A percentile compares a stretch with the other conserved stretches of the same genome.
phyloP scores from a whole-genome alignment of 2,329 filamentous ascomycete species.

The Colletotrichum noveboracense region DNA sequence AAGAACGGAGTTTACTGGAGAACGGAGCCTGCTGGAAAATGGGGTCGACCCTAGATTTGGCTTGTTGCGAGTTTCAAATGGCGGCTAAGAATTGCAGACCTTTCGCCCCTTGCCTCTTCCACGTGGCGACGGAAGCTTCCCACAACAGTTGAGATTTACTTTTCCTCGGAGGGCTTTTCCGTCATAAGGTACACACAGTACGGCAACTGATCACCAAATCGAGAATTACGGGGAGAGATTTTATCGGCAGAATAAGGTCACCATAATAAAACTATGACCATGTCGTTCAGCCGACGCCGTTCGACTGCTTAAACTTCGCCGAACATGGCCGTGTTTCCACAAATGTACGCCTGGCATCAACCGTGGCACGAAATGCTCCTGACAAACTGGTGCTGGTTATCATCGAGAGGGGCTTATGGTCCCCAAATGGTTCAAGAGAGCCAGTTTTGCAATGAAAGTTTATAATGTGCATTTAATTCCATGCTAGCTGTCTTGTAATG shows the following conservation, averaged over 20 bases:
- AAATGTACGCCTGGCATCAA: neutral
- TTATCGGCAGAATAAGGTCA: accelerated
- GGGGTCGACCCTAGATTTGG: neutral
- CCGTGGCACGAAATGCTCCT: neutral
- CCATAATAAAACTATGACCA: neutral
- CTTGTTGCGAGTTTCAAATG: neutral
- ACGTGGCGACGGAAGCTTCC: neutral
- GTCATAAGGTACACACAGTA: neutral
- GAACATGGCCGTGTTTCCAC: neutral
- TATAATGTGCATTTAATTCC: neutral
- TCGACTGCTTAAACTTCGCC: too few species aligned
- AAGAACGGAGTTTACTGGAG: neutral
- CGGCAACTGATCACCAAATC: neutral
- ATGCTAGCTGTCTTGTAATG: neutral
- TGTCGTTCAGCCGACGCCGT: too few species aligned
- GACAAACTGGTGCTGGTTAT: accelerated
- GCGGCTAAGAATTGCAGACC: neutral
- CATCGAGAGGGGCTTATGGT: neutral
- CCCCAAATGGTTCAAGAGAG: neutral
- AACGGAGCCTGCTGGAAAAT: neutral
- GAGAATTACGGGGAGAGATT: neutral
- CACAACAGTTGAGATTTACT: neutral
- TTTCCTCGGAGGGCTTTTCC: neutral
- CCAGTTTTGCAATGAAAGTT: neutral
- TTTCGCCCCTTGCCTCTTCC: neutral